These are phyloP conservation scores for Tetrapyrgos nigripes DNA, from an alignment of 1,284 basidiomycete species.

Conservation along the genomic window DNA sequence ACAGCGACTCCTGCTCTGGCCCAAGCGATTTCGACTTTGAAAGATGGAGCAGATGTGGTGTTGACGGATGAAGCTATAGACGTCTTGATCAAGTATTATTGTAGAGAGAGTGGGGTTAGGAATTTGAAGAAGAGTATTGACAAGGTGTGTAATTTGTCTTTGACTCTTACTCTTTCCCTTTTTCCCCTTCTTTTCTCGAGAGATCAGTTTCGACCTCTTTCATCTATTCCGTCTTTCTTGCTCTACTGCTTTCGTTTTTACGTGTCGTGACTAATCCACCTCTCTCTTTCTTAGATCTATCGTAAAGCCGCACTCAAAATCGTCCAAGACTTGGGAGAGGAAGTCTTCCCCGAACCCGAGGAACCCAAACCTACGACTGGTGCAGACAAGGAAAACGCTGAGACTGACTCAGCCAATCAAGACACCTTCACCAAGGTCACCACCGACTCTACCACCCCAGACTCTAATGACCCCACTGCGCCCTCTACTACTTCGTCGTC, in stretches of 20 bases:
- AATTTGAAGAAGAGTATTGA: conserved; percentile 97
- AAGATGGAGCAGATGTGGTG: conserved; percentile 79
- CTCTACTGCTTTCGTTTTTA: conserved; percentile 2
- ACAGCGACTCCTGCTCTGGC: background rate
- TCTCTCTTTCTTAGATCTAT: no score
- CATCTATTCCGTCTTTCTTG: no score
- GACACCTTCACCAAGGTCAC: conserved; percentile 33
- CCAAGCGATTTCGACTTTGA: background rate
- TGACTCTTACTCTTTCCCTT: background rate
- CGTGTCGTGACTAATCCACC: no score
- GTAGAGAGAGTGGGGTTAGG: conserved; percentile 94
- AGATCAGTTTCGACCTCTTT: background rate
- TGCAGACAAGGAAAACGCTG: conserved; percentile 22
- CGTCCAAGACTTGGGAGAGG: conserved; percentile 91
- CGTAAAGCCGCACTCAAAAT: conserved; percentile 96
- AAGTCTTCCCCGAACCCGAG: conserved; percentile 78
- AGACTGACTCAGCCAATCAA: conserved; percentile 4
- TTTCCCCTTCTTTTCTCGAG: background rate
- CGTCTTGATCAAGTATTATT: conserved; percentile 94
- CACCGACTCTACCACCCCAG: conserved; percentile 48
- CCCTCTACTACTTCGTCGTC: conserved; percentile 16
- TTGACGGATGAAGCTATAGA: conserved; percentile 86
- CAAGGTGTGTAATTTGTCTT: conserved; percentile 61
- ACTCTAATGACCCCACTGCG: conserved; percentile 19
- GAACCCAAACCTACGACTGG: conserved; percentile 19